Evolutionary conservation across 2,329 filamentous ascomycete species (phyloP), one percentile per base, ranked within the genome.

Genomic region (Colletotrichum nymphaeae): DNA sequence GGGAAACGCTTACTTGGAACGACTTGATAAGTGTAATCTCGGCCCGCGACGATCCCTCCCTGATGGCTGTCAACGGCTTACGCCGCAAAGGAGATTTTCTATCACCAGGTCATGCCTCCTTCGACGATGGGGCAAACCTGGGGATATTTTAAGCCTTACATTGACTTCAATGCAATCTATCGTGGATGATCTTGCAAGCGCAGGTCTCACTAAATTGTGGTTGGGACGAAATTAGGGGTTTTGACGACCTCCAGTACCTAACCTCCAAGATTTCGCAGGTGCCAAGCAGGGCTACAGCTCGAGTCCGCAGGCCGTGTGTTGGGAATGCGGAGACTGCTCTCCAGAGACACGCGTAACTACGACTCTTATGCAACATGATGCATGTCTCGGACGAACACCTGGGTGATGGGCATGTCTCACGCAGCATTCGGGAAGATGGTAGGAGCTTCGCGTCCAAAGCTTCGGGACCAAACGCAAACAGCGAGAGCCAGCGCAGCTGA

Each of bases 331-430:
- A 35, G 46, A 22, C 7, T 14, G 19, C 11, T 14, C 8, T 49
- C 16, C n/a, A 35, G 42, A 53, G n/a, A 19, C n/a, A 63, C n/a
- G 28, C 28, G n/a, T 19, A 24, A 14, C 12, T 53, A 35, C 46
- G n/a, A 30, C 46, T 26, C 42, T 63, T 37, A 35, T 63, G 60
- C 60, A n/a, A 32, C 46, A 16, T 32, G 26, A 52, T 35, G 60
- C 60, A 37, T 53, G 60, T 63, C 60, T 63, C 60, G 60, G 60
- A 53, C 46, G 60, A 63, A 22, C 19, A 30, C 26, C 24, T 49
- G 42, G 59, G n/a, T 2, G 12, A 26, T n/a, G 30, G 42, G 60
- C 4, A n/a, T 63, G 28, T 19, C n/a, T 46, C 12, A 26, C 28
- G 60, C 12, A 35, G n/a, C n/a, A 19, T 19, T 32, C 6, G 9